phyloP scores from a whole-genome alignment of 139 green algal species.

The Limnomonas spitsbergensis region DNA sequence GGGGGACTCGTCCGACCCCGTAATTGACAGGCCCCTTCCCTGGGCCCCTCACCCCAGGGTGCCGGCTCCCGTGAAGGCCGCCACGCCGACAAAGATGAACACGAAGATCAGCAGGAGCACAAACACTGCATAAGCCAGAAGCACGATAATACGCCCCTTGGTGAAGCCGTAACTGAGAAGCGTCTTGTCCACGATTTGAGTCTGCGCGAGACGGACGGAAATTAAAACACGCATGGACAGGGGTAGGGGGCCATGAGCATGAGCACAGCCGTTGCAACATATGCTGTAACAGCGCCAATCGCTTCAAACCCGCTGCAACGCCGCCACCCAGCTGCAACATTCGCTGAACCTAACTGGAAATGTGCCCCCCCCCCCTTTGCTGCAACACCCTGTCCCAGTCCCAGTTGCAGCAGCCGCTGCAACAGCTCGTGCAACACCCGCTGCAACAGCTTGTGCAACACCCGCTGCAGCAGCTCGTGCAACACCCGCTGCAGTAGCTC shows the following conservation, averaged over 20 bases:
- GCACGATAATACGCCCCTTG: conserved; percentile 23
- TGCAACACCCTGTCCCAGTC: no score
- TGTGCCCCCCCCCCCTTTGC: no score
- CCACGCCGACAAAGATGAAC: conserved; percentile 48
- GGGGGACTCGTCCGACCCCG: no score
- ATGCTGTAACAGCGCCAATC: not conserved
- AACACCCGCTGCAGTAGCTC: no score
- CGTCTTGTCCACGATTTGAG: conserved; percentile 23
- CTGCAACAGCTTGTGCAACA: no score
- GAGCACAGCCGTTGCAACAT: not conserved
- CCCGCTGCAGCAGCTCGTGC: no score
- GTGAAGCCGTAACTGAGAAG: conserved; percentile 36
- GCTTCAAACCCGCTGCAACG: not conserved
- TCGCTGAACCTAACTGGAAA: no score
- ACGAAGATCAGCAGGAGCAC: conserved; percentile 39
- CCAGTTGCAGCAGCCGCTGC: no score
- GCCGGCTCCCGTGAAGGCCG: conserved; percentile 39
- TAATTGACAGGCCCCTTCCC: not conserved
- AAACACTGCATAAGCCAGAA: conserved; percentile 36
- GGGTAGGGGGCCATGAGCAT: not conserved
- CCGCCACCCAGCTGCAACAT: no score
- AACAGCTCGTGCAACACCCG: no score
- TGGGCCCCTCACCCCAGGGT: conserved; percentile 21
- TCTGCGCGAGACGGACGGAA: no score
- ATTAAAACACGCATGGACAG: conserved; percentile 10